Conservation (phyloP, 495 filamentous ascomycete genomes). For the Penicillium longicatenatum region DNA sequence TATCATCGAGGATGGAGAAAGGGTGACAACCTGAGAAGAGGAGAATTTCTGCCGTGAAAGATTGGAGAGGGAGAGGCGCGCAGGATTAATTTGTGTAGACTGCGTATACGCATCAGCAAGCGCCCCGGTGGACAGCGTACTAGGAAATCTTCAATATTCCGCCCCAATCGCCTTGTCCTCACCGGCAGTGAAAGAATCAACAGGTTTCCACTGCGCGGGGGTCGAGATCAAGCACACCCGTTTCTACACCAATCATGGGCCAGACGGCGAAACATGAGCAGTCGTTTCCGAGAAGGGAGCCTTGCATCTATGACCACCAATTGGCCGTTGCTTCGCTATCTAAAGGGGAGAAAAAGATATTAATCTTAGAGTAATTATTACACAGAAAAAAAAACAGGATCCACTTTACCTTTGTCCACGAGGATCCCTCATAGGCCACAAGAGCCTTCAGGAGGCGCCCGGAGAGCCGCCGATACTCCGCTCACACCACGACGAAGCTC, state of each 20-base stretch:
- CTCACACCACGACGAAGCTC: not conserved
- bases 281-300: constrained; percentile 37
- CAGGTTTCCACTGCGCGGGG: constrained; percentile 29
- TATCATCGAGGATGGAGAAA: not conserved
- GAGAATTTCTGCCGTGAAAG: not conserved
- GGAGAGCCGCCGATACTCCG: constrained; percentile 35
- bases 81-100: too few species aligned
- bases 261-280: constrained; percentile 18
- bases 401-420: constrained; percentile 12
- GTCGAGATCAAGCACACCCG: constrained; percentile 24
- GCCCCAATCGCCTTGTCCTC: constrained; percentile 6
- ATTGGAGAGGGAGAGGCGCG: not conserved
- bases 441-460: constrained; percentile 7
- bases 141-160: not conserved
- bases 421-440: constrained; percentile 6
- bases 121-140: not conserved
- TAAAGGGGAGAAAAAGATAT: not conserved
- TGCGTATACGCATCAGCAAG: too few species aligned
- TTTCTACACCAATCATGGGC: constrained; percentile 33
- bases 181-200: constrained; percentile 15
- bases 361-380: not conserved
- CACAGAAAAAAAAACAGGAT: not conserved
- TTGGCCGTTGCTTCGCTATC: constrained; percentile 24
- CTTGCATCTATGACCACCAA: constrained; percentile 27
- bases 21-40: not conserved